Percentiles rank a stretch among this genome's conserved stretches.
Conservation (phyloP, 106 monocot species). For the Agapanthus africanus region DNA sequence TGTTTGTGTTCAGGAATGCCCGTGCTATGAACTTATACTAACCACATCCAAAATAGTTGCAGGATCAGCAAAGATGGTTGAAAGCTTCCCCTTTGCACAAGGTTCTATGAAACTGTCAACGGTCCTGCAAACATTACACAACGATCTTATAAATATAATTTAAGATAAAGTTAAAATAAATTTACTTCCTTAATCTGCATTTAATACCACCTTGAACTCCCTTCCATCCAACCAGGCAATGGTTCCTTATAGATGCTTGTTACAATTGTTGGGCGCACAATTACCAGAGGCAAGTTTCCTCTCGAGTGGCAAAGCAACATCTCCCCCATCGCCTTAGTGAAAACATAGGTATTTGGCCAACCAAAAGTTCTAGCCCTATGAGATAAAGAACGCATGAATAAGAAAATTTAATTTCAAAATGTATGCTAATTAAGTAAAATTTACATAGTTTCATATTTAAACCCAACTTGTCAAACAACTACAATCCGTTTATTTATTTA, state of each 20-base stretch:
- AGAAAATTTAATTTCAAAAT: not conserved
- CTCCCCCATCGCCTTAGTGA: slow-evolving; percentile 72
- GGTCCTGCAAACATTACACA: not conserved
- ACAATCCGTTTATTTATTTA: not conserved
- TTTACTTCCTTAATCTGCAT: not conserved
- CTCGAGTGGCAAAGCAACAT: slow-evolving; percentile 53
- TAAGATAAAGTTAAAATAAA: not conserved
- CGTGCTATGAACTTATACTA: no score
- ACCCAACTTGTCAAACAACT: not conserved
- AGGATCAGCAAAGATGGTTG: slow-evolving; percentile 35
- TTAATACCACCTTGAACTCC: slow-evolving; percentile 43
- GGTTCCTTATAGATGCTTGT: slow-evolving; percentile 52
- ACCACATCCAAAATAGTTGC: no score
- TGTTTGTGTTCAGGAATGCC: no score
- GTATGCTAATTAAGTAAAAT: not conserved
- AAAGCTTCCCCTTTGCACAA: slow-evolving; percentile 30
- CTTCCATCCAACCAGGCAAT: slow-evolving; percentile 28
- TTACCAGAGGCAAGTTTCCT: slow-evolving; percentile 39
- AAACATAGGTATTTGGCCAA: slow-evolving; percentile 76
- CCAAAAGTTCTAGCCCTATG: slow-evolving; percentile 44
- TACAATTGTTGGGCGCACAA: slow-evolving; percentile 55
- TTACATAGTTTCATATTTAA: not conserved
- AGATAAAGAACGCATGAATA: not conserved
- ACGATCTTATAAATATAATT: no score
- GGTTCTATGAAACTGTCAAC: slow-evolving; percentile 43